Evolutionary conservation across 2,329 filamentous ascomycete genomes (phyloP), one percentile per base, ranked within the genome.

Genomic region (Acrodontium crateriforme): DNA sequence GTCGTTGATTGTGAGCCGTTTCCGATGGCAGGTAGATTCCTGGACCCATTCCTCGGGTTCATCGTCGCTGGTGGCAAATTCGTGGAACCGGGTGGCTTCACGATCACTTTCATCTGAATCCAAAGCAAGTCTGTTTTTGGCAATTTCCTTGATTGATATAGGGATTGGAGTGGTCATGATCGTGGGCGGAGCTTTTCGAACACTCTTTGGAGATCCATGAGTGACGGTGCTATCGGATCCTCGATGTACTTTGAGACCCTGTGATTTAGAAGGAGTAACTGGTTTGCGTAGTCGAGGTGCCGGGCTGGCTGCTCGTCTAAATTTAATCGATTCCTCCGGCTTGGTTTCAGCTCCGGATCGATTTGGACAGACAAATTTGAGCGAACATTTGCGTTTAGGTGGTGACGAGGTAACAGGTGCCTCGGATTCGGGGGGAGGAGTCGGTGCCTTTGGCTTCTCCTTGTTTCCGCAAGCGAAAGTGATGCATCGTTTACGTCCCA

Each of bases 31-130:
- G 6, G 68, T 64, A 18, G 70, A 63, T 44, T 81, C 77, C 31
- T 78, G 73, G 16, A 91, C 81, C 89, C 89, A 98, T 44, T 93
- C 85, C 32, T 94, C 85, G 36, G 89, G 79, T 33, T 82, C 73
- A 21, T 78, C 66, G 32, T 74, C 67, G 27, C 81, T 84, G 49
- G 78, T 84, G 23, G 82, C 87, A 52, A 95, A 95, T 46, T 93
- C 87, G 51, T 94, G 82, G 49, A 94, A 95, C 26, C 63, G 56
- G 24, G 56, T 59, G n/a, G 62, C 61, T 44, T 65, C 60, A 60
- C 72, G 49, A 59, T 73, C 52, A 32, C 54, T 55, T 20, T 60
- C 47, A 17, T 43, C 38, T 5, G 40, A 47, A 14, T 42, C 41
- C n/a, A n/a, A n/a, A n/a, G n/a, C n/a, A n/a, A n/a, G n/a, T n/a